Evolutionary conservation across 2,329 filamentous ascomycete species (phyloP).

Genomic region (Exophiala alcalophila): DNA sequence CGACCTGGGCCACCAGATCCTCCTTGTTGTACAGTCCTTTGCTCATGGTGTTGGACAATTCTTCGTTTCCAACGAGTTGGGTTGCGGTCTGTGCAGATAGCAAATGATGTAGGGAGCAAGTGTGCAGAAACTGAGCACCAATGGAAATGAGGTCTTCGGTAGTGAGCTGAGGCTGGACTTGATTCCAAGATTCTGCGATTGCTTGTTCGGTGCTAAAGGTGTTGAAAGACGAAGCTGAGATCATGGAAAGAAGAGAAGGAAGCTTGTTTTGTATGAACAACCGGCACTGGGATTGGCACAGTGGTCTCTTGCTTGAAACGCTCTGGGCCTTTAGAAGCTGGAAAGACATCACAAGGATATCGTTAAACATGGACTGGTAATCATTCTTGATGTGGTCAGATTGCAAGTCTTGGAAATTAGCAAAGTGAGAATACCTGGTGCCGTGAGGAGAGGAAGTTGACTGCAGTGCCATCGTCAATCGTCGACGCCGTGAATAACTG

Average conservation of each 20-base stretch:
- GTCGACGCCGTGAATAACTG: conserved; percentile 78
- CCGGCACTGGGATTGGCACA: conserved; percentile 58
- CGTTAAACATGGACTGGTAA: conserved; percentile 70
- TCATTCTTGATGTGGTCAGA: conserved; percentile 61
- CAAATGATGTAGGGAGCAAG: conserved; percentile 84
- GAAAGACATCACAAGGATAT: conserved; percentile 84
- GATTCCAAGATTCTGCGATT: conserved; percentile 65
- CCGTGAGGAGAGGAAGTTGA: conserved; percentile 77
- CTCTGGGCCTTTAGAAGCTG: conserved; percentile 78
- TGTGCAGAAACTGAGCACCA: conserved; percentile 79
- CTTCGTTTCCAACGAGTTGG: conserved; percentile 76
- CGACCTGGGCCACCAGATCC: conserved; percentile 72
- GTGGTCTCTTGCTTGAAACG: conserved; percentile 44
- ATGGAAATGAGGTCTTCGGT: conserved; percentile 64
- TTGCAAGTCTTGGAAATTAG: too few relatives aligned
- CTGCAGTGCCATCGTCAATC: conserved; percentile 74
- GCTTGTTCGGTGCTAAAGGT: conserved; percentile 61
- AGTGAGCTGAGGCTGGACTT: conserved; percentile 61
- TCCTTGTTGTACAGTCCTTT: conserved; percentile 74
- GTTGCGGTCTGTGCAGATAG: conserved; percentile 75
- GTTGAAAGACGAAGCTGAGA: conserved; percentile 58
- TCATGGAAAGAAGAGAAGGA: conserved; percentile 58
- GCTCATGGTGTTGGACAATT: conserved; percentile 71
- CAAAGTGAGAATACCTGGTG: conserved; percentile 63
- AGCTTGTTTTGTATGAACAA: conserved; percentile 81